These are phyloP conservation scores for Ophiostoma piceae DNA, from an alignment of 2,329 filamentous ascomycete genomes.

Conservation along the genomic window DNA sequence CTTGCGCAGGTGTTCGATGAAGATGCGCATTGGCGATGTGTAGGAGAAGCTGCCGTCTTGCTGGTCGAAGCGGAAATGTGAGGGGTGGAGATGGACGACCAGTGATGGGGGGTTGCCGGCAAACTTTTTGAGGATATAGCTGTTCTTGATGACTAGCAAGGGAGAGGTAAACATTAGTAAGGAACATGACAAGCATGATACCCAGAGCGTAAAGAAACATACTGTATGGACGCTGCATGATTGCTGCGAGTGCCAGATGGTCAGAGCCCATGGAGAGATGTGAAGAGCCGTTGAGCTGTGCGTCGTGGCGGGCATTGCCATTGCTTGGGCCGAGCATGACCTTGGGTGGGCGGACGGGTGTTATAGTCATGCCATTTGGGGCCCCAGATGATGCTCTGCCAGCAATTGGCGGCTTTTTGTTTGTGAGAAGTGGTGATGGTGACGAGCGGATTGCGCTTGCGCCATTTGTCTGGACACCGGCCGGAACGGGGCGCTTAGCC, in stretches of 20 bases:
- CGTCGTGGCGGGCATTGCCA: conserved; percentile 34
- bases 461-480: conserved; percentile 63
- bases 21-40: conserved; percentile 80
- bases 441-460: conserved; percentile 53
- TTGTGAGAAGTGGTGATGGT: conserved; percentile 52
- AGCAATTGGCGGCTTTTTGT: conserved; percentile 47
- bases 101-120: conserved; percentile 65
- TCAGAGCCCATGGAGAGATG: conserved; percentile 26
- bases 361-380: conserved; percentile 41
- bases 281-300: conserved; percentile 27
- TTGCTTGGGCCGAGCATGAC: conserved; percentile 39
- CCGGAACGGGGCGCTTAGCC: conserved; percentile 62
- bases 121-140: conserved; percentile 80
- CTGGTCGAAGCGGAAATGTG: conserved; percentile 85
- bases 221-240: not conserved
- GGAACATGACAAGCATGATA: not conserved
- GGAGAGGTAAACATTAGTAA: not conserved
- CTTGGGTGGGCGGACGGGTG: conserved; percentile 48
- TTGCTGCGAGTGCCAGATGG: not conserved
- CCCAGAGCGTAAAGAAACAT: not conserved
- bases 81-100: conserved; percentile 76
- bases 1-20: conserved; percentile 68
- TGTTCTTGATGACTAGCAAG: conserved; percentile 57
- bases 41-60: conserved; percentile 91
- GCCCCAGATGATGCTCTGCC: conserved; percentile 41